Evolutionary conservation across 1,284 basidiomycete genomes (phyloP).

Genomic region (Meira nashicola): DNA sequence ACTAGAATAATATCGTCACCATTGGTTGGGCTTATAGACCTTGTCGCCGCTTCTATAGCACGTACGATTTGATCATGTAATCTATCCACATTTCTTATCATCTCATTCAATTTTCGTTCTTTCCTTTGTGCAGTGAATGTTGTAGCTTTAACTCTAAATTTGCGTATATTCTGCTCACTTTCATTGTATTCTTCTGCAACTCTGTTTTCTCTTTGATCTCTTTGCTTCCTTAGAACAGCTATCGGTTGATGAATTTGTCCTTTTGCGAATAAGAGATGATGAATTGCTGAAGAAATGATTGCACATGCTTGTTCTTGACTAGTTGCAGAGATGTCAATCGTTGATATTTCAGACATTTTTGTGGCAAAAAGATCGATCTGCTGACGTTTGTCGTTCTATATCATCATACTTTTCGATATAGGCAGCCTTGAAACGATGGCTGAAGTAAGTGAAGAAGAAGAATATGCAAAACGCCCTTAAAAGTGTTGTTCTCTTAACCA

Average conservation of each 20-base stretch:
- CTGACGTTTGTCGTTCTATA: no score
- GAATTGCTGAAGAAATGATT: slow-evolving; percentile 2
- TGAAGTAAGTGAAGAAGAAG: no score
- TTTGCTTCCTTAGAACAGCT: background rate
- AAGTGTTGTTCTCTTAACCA: no score
- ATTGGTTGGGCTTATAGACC: no score
- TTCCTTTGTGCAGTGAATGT: background rate
- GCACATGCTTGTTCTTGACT: slow-evolving; percentile 6
- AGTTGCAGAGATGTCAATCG: background rate
- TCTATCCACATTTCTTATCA: background rate
- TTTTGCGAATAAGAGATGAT: slow-evolving; percentile 15
- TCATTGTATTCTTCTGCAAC: background rate
- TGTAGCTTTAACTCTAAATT: background rate
- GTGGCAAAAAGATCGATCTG: no score
- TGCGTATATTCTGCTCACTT: background rate
- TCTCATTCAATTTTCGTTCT: background rate
- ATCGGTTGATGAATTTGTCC: slow-evolving; percentile 11
- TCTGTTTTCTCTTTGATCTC: background rate
- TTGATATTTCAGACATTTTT: no score
- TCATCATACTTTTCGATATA: no score
- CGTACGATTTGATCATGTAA: no score
- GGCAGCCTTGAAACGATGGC: no score
- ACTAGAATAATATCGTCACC: background rate
- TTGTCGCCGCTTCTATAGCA: no score
- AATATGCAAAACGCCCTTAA: no score